These are phyloP conservation scores for Colletotrichum gloeosporioides DNA, from an alignment of 2,329 filamentous ascomycete species.

Conservation along the genomic window DNA sequence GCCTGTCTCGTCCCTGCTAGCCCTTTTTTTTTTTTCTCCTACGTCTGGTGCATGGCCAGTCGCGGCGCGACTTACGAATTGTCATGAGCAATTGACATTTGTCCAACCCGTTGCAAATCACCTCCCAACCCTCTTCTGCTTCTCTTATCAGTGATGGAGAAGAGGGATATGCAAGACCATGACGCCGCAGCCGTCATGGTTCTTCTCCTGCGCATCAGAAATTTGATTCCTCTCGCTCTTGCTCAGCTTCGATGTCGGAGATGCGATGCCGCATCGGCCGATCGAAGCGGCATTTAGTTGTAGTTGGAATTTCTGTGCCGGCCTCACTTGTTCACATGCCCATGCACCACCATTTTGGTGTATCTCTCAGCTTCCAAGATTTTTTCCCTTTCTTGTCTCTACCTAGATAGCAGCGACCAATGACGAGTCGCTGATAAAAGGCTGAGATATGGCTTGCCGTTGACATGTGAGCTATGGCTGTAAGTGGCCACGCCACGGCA, in stretches of 20 bases:
- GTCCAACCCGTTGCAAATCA: conserved; percentile 1
- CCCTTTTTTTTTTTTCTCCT: background rate
- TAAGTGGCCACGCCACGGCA: background rate
- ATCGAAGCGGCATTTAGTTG: background rate
- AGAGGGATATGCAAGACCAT: background rate
- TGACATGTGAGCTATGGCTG: background rate
- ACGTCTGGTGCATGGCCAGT: background rate
- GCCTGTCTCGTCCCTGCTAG: background rate
- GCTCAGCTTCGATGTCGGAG: background rate
- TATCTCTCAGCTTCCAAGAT: background rate
- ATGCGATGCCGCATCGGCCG: background rate
- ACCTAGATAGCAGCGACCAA: conserved; percentile 3
- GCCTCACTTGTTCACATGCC: background rate
- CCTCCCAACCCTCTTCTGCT: background rate
- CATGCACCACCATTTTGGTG: background rate
- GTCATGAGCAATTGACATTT: conserved; percentile 19
- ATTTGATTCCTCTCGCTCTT: background rate
- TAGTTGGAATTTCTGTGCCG: background rate
- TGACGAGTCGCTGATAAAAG: background rate
- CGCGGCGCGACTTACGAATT: conserved; percentile 10
- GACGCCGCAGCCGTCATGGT: background rate
- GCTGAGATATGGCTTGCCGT: background rate
- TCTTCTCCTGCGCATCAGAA: background rate
- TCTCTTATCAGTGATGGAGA: conserved; percentile 18
- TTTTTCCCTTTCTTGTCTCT: background rate